Evolutionary conservation across 768 basidiomycete genomes (phyloP).

Genomic region (Boletellus emodensis): DNA sequence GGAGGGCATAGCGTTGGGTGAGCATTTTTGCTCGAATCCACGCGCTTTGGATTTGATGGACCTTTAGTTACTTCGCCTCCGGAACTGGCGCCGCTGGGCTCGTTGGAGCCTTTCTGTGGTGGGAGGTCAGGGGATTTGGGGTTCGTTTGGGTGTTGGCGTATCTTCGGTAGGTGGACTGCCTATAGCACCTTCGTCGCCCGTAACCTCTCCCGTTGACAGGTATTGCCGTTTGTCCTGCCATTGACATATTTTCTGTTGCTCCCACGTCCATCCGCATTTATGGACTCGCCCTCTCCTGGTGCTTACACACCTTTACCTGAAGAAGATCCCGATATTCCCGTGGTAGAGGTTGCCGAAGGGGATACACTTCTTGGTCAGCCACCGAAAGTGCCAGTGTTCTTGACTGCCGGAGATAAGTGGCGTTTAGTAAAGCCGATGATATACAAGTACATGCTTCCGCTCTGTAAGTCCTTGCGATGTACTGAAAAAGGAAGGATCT

Average conservation of each 20-base stretch:
- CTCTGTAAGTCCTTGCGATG: constrained; percentile 57
- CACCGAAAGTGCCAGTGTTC: constrained; percentile 44
- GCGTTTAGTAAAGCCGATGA: constrained; percentile 71
- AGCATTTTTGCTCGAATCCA: constrained; percentile 10
- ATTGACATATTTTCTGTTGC: constrained; percentile 68
- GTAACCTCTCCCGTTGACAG: constrained; percentile 35
- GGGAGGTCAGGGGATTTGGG: constrained; percentile 83
- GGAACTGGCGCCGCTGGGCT: constrained; percentile 95
- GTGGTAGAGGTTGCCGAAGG: constrained; percentile 25
- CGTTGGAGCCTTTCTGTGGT: constrained; percentile 91
- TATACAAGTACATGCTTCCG: constrained; percentile 88
- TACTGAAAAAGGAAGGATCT: constrained; percentile 5
- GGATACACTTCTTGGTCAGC: constrained; percentile 24
- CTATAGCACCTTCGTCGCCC: not conserved
- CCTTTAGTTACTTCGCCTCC: constrained; percentile 76
- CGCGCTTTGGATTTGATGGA: not conserved
- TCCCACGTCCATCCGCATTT: constrained; percentile 60
- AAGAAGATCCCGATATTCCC: constrained; percentile 25
- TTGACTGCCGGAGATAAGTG: constrained; percentile 76
- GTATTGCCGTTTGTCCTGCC: constrained; percentile 81
- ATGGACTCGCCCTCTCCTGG: constrained; percentile 36
- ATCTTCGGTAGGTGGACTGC: constrained; percentile 58
- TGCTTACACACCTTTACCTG: constrained; percentile 37
- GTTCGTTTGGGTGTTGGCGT: constrained; percentile 80
- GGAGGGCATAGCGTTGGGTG: constrained; percentile 82